Conservation (phyloP, 129 eudicot species). For the Cynara cardunculus region DNA sequence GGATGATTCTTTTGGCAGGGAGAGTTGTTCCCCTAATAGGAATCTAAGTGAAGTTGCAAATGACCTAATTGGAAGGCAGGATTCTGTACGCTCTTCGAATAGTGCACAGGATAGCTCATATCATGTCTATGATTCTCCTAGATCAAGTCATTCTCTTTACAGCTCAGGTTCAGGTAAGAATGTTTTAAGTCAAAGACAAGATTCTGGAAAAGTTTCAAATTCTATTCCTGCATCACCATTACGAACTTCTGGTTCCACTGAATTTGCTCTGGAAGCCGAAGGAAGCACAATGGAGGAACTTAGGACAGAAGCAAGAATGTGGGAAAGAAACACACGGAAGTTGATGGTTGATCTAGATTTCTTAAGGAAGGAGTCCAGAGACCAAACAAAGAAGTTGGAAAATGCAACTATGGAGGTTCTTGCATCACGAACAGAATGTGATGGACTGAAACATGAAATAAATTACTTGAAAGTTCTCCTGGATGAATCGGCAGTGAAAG, state of each 20-base stretch:
- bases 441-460: conserved; percentile 47
- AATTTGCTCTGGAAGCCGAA: conserved; percentile 34
- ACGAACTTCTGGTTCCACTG: conserved; percentile 32
- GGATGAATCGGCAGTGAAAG: conserved; percentile 44
- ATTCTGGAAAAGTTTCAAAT: conserved; percentile 31
- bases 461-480: conserved; percentile 42
- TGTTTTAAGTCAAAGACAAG: conserved; percentile 37
- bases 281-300: conserved; percentile 46
- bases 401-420: conserved; percentile 51
- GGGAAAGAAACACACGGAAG: conserved; percentile 78
- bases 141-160: conserved; percentile 32
- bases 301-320: conserved; percentile 63
- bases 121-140: conserved; percentile 38
- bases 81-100: conserved; percentile 40
- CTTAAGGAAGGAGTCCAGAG: conserved; percentile 51
- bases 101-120: conserved; percentile 41
- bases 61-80: conserved; percentile 41
- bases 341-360: conserved; percentile 44
- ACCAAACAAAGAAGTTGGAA: conserved; percentile 40
- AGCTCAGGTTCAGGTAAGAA: conserved; percentile 33
- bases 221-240: conserved; percentile 46
- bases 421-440: conserved; percentile 54
- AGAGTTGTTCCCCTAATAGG: conserved; percentile 41
- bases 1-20: conserved; percentile 59
- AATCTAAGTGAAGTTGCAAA: conserved; percentile 29